Base-by-base conservation (phyloP, 2,329 filamentous ascomycete species). In the Colletotrichum cuscutae region DNA sequence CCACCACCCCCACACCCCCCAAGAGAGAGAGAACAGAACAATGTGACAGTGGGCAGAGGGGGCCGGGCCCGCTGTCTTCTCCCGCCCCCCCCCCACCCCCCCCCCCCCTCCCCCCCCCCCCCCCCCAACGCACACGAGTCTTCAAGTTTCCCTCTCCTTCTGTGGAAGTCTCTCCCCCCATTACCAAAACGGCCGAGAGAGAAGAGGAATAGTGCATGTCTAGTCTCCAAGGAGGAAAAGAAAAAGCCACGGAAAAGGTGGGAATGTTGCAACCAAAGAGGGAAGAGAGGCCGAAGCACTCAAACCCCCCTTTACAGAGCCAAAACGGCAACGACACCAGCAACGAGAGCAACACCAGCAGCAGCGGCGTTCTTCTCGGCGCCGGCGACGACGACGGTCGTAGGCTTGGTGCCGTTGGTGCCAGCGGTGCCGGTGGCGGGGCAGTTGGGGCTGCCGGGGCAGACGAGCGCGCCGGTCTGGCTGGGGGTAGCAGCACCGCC, bases 321-420 rank as follows among this genome's bases (percentile, higher is more conserved):
- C 7, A 72, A 19, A 28, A 58, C 61, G 65, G 69, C 72, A 26
- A 60, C 37, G 65, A 68, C 57, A 32, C 59, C 65, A 15, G 61
- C 72, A 15, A 60, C 35, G 26, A 74, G 22, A 15, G 72, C 65
- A 22, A 73, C 5, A 12, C 49, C 60, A 24, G 56, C 56, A 13
- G 49, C 56, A 13, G 59, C 64, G 32, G 53, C 64, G 28, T 19
- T 61, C 60, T 54, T 65, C 52, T 56, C 60, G 52, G 70, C 64
- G 28, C 70, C 65, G n/a, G 58, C 61, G 61, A 68, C 65, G 46
- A 65, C 61, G 65, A 73, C 73, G 70, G 65, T 56, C 2, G 60
- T 46, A 42, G 42, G 54, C 35, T 30, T 54, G 37, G 52, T 26
- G 42, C 58, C 52, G 46, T 11, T n/a, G 13, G 32, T 32, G 13